Evolutionary conservation across 306 rosid genomes (phyloP).

Genomic region (Lathyrus sativus): DNA sequence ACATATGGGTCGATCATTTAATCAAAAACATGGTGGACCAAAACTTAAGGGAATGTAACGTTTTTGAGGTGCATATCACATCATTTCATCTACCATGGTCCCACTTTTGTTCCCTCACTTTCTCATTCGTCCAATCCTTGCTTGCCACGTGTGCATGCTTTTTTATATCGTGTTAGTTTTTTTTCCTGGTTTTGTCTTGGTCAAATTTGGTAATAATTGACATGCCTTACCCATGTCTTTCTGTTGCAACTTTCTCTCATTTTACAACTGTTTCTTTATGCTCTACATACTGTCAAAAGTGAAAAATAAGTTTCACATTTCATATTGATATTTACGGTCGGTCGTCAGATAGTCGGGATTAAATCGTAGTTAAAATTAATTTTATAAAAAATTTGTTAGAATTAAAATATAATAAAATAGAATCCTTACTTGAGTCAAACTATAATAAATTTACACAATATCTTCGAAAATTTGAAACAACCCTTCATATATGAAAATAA

Average conservation of each 20-base stretch:
- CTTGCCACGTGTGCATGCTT: slow-evolving; percentile 40
- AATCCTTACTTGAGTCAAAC: no score
- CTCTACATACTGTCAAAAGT: neutral
- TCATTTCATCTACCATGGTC: neutral
- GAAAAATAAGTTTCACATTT: neutral
- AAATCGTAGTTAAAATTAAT: no score
- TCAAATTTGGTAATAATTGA: slow-evolving; percentile 2
- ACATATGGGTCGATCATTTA: slow-evolving; percentile 26
- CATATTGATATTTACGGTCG: no score
- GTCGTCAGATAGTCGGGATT: no score
- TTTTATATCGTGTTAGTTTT: neutral
- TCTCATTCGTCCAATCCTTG: slow-evolving; percentile 34
- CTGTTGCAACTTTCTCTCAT: neutral
- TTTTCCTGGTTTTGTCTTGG: neutral
- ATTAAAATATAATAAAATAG: no score
- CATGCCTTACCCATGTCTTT: slow-evolving; percentile 19
- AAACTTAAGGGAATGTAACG: slow-evolving; percentile 45
- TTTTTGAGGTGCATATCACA: slow-evolving; percentile 32
- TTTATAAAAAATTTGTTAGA: no score
- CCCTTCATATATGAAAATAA: no score
- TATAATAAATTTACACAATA: no score
- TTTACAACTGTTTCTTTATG: neutral
- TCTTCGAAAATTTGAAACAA: no score
- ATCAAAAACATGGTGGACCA: slow-evolving; percentile 31
- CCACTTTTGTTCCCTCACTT: slow-evolving; percentile 23